phyloP scores from a whole-genome alignment of 305 asterid genomes.

The Fraxinus baroniana region DNA sequence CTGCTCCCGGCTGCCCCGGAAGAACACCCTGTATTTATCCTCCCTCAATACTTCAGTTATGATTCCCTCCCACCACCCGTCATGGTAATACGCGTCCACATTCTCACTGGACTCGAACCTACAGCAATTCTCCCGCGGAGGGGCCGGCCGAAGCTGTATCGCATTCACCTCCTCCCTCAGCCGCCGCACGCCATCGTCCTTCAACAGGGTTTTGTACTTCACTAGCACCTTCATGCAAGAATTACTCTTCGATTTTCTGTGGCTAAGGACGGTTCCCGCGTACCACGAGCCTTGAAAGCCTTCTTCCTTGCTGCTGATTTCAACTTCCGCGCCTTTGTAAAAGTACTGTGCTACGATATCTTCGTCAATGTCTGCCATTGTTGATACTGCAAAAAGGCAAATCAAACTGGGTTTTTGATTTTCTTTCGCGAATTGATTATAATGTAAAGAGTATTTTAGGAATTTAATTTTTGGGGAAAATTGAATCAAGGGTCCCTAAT shows the following conservation, averaged over 20 bases:
- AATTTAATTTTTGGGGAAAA: not conserved
- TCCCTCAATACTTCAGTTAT: conserved; percentile 33
- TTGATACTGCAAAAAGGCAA: no score
- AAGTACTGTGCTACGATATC: conserved; percentile 28
- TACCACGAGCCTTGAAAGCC: conserved; percentile 74
- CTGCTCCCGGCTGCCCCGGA: conserved; percentile 57
- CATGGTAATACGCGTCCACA: conserved; percentile 67
- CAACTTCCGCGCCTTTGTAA: conserved; percentile 51
- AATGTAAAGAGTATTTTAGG: not conserved
- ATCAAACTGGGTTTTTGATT: not conserved
- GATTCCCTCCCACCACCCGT: conserved; percentile 97
- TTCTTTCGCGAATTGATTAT: not conserved
- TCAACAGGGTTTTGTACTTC: not conserved
- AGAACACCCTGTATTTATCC: conserved; percentile 47
- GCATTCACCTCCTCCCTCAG: not conserved
- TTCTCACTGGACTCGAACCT: conserved; percentile 46
- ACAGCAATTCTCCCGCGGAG: not conserved
- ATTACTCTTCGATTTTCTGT: conserved; percentile 17
- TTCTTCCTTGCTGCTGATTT: conserved; percentile 64
- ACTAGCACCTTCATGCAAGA: not conserved
- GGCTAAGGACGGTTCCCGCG: conserved; percentile 45
- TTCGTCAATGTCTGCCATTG: not conserved
- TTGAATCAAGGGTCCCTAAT: not conserved
- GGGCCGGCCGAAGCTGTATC: not conserved
- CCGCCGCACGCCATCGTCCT: not conserved